Evolutionary conservation across 148 eudicot genomes (phyloP).

Genomic region (Rhododendron henanense): DNA sequence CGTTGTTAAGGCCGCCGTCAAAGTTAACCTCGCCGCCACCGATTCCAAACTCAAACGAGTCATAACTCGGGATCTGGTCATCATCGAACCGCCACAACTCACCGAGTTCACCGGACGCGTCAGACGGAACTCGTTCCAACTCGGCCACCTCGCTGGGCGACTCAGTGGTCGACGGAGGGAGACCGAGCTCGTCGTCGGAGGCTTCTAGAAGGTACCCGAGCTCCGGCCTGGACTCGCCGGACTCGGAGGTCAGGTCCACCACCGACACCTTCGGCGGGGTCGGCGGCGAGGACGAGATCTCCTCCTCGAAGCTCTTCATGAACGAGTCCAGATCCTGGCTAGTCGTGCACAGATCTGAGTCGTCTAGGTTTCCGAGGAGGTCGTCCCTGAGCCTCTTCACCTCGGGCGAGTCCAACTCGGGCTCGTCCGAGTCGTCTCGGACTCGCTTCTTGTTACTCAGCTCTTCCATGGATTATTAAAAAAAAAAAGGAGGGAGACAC

Average conservation of each 20-base stretch:
- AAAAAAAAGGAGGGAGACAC: background rate
- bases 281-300: constrained; percentile 30
- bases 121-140: constrained; percentile 31
- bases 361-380: constrained; percentile 51
- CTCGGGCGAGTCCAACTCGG: constrained; percentile 33
- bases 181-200: constrained; percentile 56
- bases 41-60: constrained; percentile 47
- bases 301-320: constrained; percentile 72
- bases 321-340: constrained; percentile 59
- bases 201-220: constrained; percentile 49
- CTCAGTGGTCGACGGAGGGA: constrained; percentile 36
- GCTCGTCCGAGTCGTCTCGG: constrained; percentile 44
- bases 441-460: constrained; percentile 31
- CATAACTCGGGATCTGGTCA: constrained; percentile 32
- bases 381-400: constrained; percentile 51
- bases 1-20: background rate
- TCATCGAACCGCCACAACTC: constrained; percentile 50
- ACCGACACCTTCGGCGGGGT: constrained; percentile 11
- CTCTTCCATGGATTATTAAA: constrained; percentile 17
- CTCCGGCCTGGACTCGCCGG: constrained; percentile 37
- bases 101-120: constrained; percentile 31
- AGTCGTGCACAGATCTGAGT: constrained; percentile 36
- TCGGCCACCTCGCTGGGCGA: constrained; percentile 21
- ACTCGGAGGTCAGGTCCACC: constrained; percentile 20
- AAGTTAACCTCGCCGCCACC: constrained; percentile 10